Evolutionary conservation across 306 rosid species (phyloP).

Genomic region (Quercus bicolor): DNA sequence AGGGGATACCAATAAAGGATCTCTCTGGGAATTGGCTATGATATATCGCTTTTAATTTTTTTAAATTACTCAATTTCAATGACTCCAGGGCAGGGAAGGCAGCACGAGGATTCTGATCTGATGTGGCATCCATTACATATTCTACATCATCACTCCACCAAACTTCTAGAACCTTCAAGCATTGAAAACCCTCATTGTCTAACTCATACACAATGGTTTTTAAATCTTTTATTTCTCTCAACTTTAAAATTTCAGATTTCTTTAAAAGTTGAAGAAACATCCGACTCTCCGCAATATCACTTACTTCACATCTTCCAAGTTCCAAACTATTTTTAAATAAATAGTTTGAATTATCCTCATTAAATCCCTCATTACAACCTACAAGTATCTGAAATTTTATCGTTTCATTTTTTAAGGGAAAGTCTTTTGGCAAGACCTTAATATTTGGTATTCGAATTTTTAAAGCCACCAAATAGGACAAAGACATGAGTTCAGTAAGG

Average conservation of each 20-base stretch:
- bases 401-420: too few relatives aligned
- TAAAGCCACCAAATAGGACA: not conserved
- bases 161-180: slow-evolving; percentile 2
- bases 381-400: too few relatives aligned
- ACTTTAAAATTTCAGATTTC: slow-evolving; percentile 3
- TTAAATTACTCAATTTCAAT: too few relatives aligned
- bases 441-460: not conserved
- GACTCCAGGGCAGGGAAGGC: too few relatives aligned
- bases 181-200: slow-evolving; percentile 11
- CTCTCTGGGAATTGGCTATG: too few relatives aligned
- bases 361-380: too few relatives aligned
- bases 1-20: too few relatives aligned
- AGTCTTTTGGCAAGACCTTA: too few relatives aligned
- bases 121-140: not conserved
- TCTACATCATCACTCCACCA: not conserved
- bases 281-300: not conserved
- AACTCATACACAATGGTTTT: slow-evolving; percentile 6
- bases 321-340: not conserved
- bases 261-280: slow-evolving; percentile 3
- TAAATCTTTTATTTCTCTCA: not conserved
- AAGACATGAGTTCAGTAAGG: slow-evolving; percentile 17
- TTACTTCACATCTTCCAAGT: not conserved
- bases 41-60: too few relatives aligned
- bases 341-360: too few relatives aligned
- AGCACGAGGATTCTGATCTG: too few relatives aligned